Base-by-base conservation (phyloP, 176 grass and related monocot genomes). In the Oryza officinalis region DNA sequence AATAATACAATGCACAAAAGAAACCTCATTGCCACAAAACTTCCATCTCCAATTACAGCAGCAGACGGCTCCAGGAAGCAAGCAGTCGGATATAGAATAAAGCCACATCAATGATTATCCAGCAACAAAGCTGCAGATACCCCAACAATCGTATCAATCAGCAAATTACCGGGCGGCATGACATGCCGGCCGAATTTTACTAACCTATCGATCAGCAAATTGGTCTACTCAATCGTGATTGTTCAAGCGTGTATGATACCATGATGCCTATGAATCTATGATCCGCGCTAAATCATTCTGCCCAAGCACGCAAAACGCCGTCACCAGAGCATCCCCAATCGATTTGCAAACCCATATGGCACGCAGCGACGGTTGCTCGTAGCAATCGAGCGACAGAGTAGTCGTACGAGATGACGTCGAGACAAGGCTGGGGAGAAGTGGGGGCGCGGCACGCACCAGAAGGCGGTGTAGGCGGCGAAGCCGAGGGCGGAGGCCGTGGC, bases 391-490 rank as follows among this genome's bases (percentile, higher is more conserved):
- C 52, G 5, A 27, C 22, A 67, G 61, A 61, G 2, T 10, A 41
- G 9, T 61, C 7, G 9, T 25, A 61, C 22, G 57, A 25, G 57
- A 61, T 3, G 57, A 25, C 57, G 9, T 2, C n/a, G 22, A 60
- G 22, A 3, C 50, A 20, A 54, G 18, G 5, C 0, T 8, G 50
- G 22, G 22, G 57, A 61, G 65, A 27, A 28, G 9, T 7, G 11
- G 44, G 13, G 35, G 35, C 32, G 27, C 26, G 12, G 10, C 2
- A 0, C 2, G 73, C 87, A 98, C 96, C 93, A 98, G 85, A 96
- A 98, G 85, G 93, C 93, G 66, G 96, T 95, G 96, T 94, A 98
- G 88, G 75, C 89, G 75, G 93, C 81, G 87, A 95, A 98, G n/a
- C 91, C 93, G 20, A 79, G 41, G 45, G 89, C 93, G 77, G 93